Evolutionary conservation across 805 yeast genomes (phyloP), one percentile per base, ranked within the genome.

Genomic region (Ogataea naganishii): DNA sequence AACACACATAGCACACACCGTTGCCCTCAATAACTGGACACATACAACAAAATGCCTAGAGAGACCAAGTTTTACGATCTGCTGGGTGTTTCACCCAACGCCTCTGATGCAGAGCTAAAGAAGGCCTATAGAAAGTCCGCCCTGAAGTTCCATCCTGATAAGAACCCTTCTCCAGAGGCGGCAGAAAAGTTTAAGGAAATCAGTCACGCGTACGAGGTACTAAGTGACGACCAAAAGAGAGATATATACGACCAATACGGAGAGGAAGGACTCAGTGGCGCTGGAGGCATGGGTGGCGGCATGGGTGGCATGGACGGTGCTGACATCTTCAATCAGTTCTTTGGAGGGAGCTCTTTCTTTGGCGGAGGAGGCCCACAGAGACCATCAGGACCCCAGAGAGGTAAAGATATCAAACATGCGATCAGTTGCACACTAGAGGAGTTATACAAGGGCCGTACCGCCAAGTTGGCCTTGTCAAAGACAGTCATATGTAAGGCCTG

Each of bases 161-260:
- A 81, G 63, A 76, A 76, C 49, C 76, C 85, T 34, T 67, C 79
- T 12, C 86, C 81, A 31, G 97, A 88, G 57, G 96, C 95, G 11
- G 92, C 94, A 31, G 97, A 89, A 53, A 86, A 83, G 62, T 89
- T 89, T 60, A 89, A 89, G 60, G 95, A 85, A 54, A 70, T 85
- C 48, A 77, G 89, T 4, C 73, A 74, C 37, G 96, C 96, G 6
- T 69, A 89, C 54, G 97, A 89, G 59, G 66, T 85, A n/a, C 66
- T 89, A 40, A 71, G 84, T 9, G 96, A 88, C 51, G 64, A 79
- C 12, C 81, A 88, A 52, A 92, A 88, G 66, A 82, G 97, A 65
- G 83, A 79, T 21, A 46, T 80, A 4, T 89, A 89, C 53, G 97
- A 92, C 60, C 75, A 72, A 41, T 85, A 73, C 51, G 99, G 99